Percentiles rank a stretch among this genome's conserved stretches.
These are phyloP conservation scores for Alternaria incomplexa DNA, from an alignment of 2,329 filamentous ascomycete genomes.

Conservation along the genomic window DNA sequence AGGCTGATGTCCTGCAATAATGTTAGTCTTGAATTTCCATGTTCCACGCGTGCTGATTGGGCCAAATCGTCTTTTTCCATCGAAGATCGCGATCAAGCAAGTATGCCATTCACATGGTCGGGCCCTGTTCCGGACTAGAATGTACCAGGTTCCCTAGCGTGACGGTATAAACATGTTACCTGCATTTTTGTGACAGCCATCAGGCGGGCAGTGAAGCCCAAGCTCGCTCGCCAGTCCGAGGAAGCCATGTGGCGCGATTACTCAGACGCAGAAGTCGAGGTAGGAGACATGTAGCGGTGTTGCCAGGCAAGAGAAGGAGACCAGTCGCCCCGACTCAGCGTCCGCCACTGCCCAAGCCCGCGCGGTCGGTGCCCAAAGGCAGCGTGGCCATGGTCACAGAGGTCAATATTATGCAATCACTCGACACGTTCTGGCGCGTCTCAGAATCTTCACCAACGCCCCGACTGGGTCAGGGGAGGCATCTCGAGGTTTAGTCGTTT, in stretches of 20 bases:
- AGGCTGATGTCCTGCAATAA: conserved; percentile 55
- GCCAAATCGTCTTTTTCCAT: background rate
- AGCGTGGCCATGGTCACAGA: background rate
- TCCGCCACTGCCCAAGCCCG: conserved; percentile 9
- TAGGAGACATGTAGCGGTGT: conserved; percentile 1
- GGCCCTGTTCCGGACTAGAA: background rate
- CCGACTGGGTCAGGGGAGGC: background rate
- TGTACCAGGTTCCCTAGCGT: conserved; percentile 6
- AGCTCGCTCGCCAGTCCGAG: conserved; percentile 48
- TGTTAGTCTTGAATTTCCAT: conserved; percentile 8
- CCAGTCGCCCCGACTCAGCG: conserved; percentile 9
- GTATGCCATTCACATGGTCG: background rate
- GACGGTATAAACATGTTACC: conserved; percentile 37
- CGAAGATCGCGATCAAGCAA: conserved; percentile 2
- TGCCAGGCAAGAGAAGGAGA: conserved; percentile 4
- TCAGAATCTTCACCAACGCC: background rate
- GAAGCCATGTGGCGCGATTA: conserved; percentile 25
- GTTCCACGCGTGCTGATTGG: background rate
- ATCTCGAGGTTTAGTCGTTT: conserved; percentile 1
- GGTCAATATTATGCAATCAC: background rate
- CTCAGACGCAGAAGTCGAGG: background rate
- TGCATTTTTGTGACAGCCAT: conserved; percentile 56
- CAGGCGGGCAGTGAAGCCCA: conserved; percentile 56
- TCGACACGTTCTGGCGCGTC: background rate
- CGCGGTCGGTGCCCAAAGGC: conserved; percentile 3